Percentiles rank a stretch among this genome's conserved stretches.
phyloP scores from a whole-genome alignment of 306 rosid genomes.

The Gillenia trifoliata region DNA sequence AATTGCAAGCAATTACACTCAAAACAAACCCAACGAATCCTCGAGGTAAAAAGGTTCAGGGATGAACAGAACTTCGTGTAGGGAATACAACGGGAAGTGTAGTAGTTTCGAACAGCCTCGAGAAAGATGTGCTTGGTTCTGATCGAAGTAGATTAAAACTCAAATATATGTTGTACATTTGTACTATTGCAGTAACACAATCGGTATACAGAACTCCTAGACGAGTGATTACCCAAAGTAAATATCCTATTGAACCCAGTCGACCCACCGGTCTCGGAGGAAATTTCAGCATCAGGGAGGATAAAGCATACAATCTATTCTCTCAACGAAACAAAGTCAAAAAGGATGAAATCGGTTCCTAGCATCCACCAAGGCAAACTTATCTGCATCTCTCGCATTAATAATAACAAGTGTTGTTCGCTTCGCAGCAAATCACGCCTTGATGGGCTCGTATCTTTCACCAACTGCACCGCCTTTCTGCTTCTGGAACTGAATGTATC shows the following conservation, averaged over 20 bases:
- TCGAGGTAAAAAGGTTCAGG: neutral
- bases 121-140: neutral
- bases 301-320: neutral
- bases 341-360: neutral
- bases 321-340: neutral
- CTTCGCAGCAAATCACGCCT: slow-evolving; percentile 33
- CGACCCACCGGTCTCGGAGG: neutral
- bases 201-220: slow-evolving; percentile 2
- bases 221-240: neutral
- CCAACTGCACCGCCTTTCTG: slow-evolving; percentile 89
- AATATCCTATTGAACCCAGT: neutral
- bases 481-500: slow-evolving; percentile 84
- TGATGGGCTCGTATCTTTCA: slow-evolving; percentile 78
- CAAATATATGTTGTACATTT: slow-evolving; percentile 1
- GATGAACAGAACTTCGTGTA: neutral
- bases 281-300: neutral
- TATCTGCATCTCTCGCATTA: slow-evolving; percentile 9
- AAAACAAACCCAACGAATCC: neutral
- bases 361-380: neutral
- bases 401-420: neutral
- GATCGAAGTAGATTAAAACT: neutral
- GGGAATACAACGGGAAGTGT: too few relatives aligned
- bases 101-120: neutral
- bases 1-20: neutral
- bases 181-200: neutral